phyloP scores from a whole-genome alignment of 1,139 yeast genomes.

The Meyerozyma sp. region DNA sequence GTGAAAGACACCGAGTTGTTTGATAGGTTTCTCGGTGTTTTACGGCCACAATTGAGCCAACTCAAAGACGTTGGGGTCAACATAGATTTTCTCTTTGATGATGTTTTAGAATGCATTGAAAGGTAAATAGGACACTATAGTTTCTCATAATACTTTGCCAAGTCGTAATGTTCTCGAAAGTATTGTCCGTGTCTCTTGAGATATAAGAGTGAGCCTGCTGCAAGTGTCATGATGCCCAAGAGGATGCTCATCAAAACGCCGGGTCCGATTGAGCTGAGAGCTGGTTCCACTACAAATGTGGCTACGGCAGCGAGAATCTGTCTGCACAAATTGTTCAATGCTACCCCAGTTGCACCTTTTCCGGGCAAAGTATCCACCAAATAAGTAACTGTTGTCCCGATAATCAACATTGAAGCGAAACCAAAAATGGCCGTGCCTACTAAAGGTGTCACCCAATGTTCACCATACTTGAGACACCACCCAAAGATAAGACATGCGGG shows the following conservation, averaged over 20 bases:
- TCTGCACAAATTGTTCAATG: constrained; percentile 70
- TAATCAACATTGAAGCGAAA: constrained; percentile 76
- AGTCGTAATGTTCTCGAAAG: constrained; percentile 63
- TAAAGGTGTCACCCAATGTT: constrained; percentile 71
- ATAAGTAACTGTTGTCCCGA: constrained; percentile 77
- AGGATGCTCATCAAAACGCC: constrained; percentile 69
- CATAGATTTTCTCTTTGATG: constrained; percentile 57
- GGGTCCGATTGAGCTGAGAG: constrained; percentile 54
- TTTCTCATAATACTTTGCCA: constrained; percentile 51
- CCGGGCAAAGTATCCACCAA: constrained; percentile 84
- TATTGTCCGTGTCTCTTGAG: constrained; percentile 55
- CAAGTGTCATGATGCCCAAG: constrained; percentile 48
- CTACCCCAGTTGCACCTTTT: constrained; percentile 85
- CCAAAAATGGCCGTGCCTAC: constrained; percentile 82
- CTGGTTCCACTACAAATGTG: constrained; percentile 70
- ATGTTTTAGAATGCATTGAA: constrained; percentile 8
- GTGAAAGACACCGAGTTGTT: constrained; percentile 28
- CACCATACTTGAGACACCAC: constrained; percentile 66
- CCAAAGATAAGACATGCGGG: constrained; percentile 70
- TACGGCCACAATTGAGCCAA: constrained; percentile 56
- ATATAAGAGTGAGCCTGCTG: constrained; percentile 39
- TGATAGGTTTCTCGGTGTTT: constrained; percentile 41
- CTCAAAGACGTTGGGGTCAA: constrained; percentile 68
- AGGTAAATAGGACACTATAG: constrained; percentile 13
- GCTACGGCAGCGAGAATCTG: constrained; percentile 73